Conservation (phyloP, 2,329 filamentous ascomycete species). For the Trichoderma breve region DNA sequence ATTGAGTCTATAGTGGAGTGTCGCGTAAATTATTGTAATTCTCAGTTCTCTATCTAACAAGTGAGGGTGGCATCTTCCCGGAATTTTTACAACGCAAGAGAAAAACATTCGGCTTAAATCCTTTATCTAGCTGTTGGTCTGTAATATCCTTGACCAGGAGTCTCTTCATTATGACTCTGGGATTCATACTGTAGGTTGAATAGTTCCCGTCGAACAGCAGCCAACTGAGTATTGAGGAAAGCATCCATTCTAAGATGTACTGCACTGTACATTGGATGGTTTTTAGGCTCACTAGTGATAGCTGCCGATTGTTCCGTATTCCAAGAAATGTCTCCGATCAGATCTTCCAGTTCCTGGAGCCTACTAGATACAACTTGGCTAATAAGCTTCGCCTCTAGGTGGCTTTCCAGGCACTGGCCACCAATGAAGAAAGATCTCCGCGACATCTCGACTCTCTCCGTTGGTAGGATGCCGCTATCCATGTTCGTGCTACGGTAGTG, state of each 20-base stretch:
- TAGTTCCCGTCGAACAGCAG: neutral
- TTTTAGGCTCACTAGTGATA: neutral
- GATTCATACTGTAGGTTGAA: neutral
- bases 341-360: neutral
- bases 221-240: neutral
- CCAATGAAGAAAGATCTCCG: neutral
- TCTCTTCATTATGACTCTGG: neutral
- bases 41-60: neutral
- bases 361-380: neutral
- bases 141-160: neutral
- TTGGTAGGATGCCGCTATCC: neutral
- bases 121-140: neutral
- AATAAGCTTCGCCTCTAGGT: neutral
- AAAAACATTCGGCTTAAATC: no score
- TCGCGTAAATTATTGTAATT: neutral
- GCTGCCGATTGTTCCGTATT: neutral
- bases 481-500: neutral
- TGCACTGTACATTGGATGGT: neutral
- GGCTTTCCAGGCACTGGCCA: neutral
- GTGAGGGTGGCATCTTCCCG: neutral
- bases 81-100: no score
- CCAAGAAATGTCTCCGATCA: slow-evolving; percentile 1
- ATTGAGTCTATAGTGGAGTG: neutral
- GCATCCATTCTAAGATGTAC: neutral
- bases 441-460: neutral